These are phyloP conservation scores for Kwoniella newhampshirensis DNA, from an alignment of 768 basidiomycete genomes.

Conservation along the genomic window DNA sequence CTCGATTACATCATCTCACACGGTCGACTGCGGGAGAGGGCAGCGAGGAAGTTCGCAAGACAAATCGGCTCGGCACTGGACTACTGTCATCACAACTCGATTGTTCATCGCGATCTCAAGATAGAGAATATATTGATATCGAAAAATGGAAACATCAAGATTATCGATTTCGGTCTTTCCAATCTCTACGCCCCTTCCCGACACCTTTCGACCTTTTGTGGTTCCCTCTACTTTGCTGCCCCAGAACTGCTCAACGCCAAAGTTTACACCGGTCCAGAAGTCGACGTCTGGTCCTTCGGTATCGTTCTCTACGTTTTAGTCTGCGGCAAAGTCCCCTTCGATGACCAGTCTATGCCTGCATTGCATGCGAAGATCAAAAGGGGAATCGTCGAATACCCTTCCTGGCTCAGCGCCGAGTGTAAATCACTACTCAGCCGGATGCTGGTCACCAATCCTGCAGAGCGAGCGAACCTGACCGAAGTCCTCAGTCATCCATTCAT, in stretches of 20 bases:
- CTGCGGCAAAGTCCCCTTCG: conserved; percentile 98
- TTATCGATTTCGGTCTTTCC: conserved; percentile 97
- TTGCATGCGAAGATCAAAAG: conserved; percentile 98
- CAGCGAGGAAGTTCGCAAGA: conserved; percentile 93
- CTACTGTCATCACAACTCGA: conserved; percentile 95
- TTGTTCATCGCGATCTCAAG: conserved; percentile 96
- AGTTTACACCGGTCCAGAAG: conserved; percentile 94
- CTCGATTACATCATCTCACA: conserved; percentile 99
- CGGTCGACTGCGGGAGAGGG: conserved; percentile 88
- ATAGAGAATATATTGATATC: conserved; percentile 99
- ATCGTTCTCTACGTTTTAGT: conserved; percentile 97
- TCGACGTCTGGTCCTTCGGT: conserved; percentile 98
- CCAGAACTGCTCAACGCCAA: conserved; percentile 96
- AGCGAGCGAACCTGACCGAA: conserved; percentile 78
- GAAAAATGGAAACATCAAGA: conserved; percentile 98
- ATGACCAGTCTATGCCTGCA: conserved; percentile 99
- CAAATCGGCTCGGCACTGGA: conserved; percentile 95
- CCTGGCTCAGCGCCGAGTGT: conserved; percentile 95
- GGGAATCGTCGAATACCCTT: conserved; percentile 93
- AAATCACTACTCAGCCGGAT: conserved; percentile 89
- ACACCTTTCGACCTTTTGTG: conserved; percentile 93
- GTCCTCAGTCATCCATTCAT: conserved; percentile 91
- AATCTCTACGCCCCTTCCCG: conserved; percentile 82
- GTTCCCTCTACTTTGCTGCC: conserved; percentile 96
- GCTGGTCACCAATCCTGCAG: conserved; percentile 89